phyloP scores from a whole-genome alignment of 805 yeast genomes.

The Wickerhamiella lipophila region DNA sequence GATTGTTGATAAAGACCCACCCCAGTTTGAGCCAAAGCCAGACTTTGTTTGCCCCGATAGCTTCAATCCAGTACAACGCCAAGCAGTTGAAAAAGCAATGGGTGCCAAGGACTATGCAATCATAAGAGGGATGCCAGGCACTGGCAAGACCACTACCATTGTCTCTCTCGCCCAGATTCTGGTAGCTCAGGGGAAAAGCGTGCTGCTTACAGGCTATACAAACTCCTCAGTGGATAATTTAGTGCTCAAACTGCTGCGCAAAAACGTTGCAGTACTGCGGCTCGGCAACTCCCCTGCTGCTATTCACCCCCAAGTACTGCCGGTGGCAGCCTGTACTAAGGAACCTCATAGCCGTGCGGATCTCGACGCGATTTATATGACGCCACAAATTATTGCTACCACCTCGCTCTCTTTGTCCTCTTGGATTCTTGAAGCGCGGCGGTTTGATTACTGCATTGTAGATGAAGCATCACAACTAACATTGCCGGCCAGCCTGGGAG shows the following conservation, averaged over 20 bases:
- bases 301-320: slow-evolving; percentile 49
- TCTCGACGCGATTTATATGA: slow-evolving; percentile 36
- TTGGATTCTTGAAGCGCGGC: slow-evolving; percentile 42
- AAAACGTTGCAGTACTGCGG: slow-evolving; percentile 43
- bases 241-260: slow-evolving; percentile 49
- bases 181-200: slow-evolving; percentile 47
- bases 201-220: slow-evolving; percentile 74
- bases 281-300: slow-evolving; percentile 43
- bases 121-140: slow-evolving; percentile 95
- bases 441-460: slow-evolving; percentile 83
- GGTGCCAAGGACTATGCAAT: slow-evolving; percentile 62
- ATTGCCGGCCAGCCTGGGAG: slow-evolving; percentile 83
- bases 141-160: slow-evolving; percentile 88
- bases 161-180: slow-evolving; percentile 56
- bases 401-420: slow-evolving; percentile 73
- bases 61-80: slow-evolving; percentile 59
- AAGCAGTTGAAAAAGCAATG: slow-evolving; percentile 55
- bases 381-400: slow-evolving; percentile 68
- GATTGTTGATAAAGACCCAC: slow-evolving; percentile 43
- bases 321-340: slow-evolving; percentile 34
- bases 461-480: slow-evolving; percentile 97
- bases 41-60: slow-evolving; percentile 14
- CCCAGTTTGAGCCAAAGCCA: slow-evolving; percentile 28
- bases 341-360: slow-evolving; percentile 34
- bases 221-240: slow-evolving; percentile 96